Conservation (phyloP, 2,329 filamentous ascomycete genomes). For the Chrysosphaeria jannelii region DNA sequence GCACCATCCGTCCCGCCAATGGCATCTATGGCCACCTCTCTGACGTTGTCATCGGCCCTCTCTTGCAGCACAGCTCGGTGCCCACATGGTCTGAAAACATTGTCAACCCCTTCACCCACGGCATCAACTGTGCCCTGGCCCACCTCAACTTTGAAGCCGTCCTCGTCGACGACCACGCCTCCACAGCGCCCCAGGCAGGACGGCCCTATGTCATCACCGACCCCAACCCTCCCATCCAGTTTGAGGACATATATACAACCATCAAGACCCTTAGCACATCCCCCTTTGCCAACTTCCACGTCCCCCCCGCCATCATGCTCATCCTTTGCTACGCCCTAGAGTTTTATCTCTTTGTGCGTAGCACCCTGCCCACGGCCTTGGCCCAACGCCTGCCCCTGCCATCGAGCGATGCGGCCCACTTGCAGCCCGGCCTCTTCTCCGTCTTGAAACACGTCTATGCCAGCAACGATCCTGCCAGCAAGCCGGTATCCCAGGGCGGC, state of each 20-base stretch:
- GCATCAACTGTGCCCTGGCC: conserved; percentile 12
- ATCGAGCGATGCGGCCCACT: conserved; percentile 7
- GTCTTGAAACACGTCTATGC: conserved; percentile 12
- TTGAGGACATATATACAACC: conserved; percentile 10
- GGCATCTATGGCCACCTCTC: conserved; percentile 20
- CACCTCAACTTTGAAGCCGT: conserved; percentile 13
- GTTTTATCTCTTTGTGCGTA: conserved; percentile 9
- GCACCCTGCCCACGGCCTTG: no score
- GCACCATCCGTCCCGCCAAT: conserved; percentile 20
- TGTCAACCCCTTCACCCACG: conserved; percentile 13
- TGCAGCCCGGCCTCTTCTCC: conserved; percentile 13
- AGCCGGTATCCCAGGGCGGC: conserved; percentile 9
- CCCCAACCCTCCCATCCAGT: conserved; percentile 12
- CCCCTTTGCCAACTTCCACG: conserved; percentile 8
- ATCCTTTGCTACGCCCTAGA: conserved; percentile 11
- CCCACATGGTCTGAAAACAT: conserved; percentile 14
- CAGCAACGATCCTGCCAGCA: conserved; percentile 8
- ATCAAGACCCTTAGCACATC: conserved; percentile 10
- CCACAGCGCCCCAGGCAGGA: conserved; percentile 8
- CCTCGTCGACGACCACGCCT: conserved; percentile 7
- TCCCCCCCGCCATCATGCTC: conserved; percentile 10
- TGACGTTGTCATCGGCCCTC: conserved; percentile 15
- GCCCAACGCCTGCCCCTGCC: conserved; percentile 5
- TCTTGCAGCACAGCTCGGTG: conserved; percentile 10
- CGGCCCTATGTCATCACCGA: conserved; percentile 13